Base-by-base conservation (phyloP, 2,329 filamentous ascomycete genomes). In the Didymosphaeria variabile region DNA sequence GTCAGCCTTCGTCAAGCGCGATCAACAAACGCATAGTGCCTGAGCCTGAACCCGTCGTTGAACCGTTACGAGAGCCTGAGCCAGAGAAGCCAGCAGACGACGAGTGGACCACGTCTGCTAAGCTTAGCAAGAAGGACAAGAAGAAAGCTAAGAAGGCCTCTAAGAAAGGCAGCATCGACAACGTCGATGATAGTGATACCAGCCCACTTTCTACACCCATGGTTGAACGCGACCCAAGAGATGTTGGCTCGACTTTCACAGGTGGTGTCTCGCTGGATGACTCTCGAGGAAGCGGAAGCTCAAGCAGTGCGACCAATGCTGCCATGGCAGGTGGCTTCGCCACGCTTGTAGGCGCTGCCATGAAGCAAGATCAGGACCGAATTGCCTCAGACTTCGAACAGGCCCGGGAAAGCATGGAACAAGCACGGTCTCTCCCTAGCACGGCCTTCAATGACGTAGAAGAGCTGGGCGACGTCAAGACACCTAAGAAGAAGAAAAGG, bases 401-500 rank as follows among this genome's bases (percentile, higher is more conserved):
- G 54, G 73, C 73, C 12, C 66, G 68, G 23, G 67, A 70, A 36
- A 70, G 61, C 15, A 50, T 76, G 21, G 66, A 74, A 51, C 67
- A 69, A 54, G 66, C 68, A n/a, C 58, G 69, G 5, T 69, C 72
- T 0, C 73, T 76, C 10, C 72, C 77, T 15, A 77, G 69, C 60
- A 75, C 71, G 49, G 72, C 72, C 1, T 77, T 75, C 52, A 66
- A 79, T 29, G 76, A 76, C 29, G 57, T 71, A 1, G 76, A 78
- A 5, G 74, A 78, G 42, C 59, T 74, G 4, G 60, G 63, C 15
- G 75, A 78, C 32, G 63, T 61, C 62, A 78, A 81, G 64, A 80
- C 77, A 29, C 77, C 77, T 57, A 84, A 82, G 60, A 65, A 82
- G 72, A 73, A 84, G 77, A 84, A 81, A 69, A 76, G 81, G 38